These are phyloP conservation scores for Geranium incanum DNA, from an alignment of 441 rosid genomes.

Conservation along the genomic window DNA sequence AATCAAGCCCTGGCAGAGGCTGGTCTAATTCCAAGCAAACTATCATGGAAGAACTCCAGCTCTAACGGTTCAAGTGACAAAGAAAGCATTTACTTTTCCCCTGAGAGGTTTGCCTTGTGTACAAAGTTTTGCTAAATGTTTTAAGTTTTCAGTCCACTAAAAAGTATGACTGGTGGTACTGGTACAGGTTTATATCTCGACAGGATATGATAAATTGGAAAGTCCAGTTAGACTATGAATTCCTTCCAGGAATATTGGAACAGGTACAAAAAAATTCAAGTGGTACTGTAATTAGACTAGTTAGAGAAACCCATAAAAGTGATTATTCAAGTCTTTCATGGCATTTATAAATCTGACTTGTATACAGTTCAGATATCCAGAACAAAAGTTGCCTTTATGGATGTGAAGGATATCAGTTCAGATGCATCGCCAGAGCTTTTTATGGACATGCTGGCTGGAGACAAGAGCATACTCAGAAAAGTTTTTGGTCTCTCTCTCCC, in stretches of 20 bases:
- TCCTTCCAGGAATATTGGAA: conserved; percentile 35
- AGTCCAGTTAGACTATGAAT: conserved; percentile 64
- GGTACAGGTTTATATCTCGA: conserved; percentile 57
- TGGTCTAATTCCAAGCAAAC: conserved; percentile 63
- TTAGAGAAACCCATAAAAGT: neutral
- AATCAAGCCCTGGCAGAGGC: conserved; percentile 75
- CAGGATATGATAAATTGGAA: conserved; percentile 76
- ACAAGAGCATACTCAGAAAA: conserved; percentile 63
- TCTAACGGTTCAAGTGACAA: conserved; percentile 29
- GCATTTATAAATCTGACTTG: conserved; percentile 66
- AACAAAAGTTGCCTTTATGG: conserved; percentile 69
- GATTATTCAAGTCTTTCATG: conserved; percentile 27
- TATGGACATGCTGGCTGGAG: conserved; percentile 60
- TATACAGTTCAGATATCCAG: conserved; percentile 95
- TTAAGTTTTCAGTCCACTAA: conserved; percentile 6
- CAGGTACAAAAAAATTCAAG: conserved; percentile 45
- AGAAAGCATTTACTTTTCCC: conserved; percentile 32
- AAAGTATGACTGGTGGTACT: conserved; percentile 27
- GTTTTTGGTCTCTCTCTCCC: conserved; percentile 58
- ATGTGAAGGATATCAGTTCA: conserved; percentile 53
- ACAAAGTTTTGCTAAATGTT: neutral
- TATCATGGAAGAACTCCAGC: conserved; percentile 26
- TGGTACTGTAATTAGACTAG: conserved; percentile 3
- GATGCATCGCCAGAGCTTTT: conserved; percentile 57
- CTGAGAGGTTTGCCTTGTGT: conserved; percentile 51